Conservation (phyloP, 805 yeast species). For the Barnettozyma botsteinii region DNA sequence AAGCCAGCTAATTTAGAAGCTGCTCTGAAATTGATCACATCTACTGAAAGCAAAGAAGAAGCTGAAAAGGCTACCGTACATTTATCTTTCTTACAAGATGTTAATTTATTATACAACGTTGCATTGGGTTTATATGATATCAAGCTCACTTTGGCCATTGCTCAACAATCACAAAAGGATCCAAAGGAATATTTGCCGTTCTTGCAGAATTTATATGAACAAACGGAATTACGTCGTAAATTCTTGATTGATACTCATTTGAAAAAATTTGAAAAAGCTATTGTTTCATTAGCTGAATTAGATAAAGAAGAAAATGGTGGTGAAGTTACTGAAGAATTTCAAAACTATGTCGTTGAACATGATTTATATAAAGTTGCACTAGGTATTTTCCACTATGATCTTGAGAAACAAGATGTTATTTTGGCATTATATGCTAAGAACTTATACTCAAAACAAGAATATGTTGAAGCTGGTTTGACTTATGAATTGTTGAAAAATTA, state of each 20-base stretch:
- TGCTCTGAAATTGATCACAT: conserved; percentile 62
- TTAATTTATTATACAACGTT: conserved; percentile 69
- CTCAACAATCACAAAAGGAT: conserved; percentile 96
- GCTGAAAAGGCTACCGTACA: conserved; percentile 68
- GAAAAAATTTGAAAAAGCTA: conserved; percentile 61
- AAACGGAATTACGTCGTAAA: conserved; percentile 57
- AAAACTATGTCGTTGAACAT: conserved; percentile 64
- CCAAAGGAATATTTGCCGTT: conserved; percentile 96
- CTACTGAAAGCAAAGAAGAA: conserved; percentile 41
- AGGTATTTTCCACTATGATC: conserved; percentile 51
- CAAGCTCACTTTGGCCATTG: conserved; percentile 71
- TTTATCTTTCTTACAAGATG: conserved; percentile 86
- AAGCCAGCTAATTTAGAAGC: conserved; percentile 77
- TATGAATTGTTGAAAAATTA: conserved; percentile 61
- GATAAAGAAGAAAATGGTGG: conserved; percentile 24
- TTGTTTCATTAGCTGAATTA: conserved; percentile 53
- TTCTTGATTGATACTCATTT: conserved; percentile 78
- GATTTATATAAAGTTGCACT: conserved; percentile 66
- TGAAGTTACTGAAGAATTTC: conserved; percentile 48
- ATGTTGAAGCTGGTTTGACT: conserved; percentile 70
- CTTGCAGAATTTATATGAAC: conserved; percentile 69
- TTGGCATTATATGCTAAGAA: conserved; percentile 57
- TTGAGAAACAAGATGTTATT: conserved; percentile 46
- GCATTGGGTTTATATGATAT: conserved; percentile 82
- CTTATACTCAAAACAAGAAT: conserved; percentile 50